These are phyloP conservation scores for Aspergillus calidoustus DNA, from an alignment of 2,329 filamentous ascomycete species.

Conservation along the genomic window DNA sequence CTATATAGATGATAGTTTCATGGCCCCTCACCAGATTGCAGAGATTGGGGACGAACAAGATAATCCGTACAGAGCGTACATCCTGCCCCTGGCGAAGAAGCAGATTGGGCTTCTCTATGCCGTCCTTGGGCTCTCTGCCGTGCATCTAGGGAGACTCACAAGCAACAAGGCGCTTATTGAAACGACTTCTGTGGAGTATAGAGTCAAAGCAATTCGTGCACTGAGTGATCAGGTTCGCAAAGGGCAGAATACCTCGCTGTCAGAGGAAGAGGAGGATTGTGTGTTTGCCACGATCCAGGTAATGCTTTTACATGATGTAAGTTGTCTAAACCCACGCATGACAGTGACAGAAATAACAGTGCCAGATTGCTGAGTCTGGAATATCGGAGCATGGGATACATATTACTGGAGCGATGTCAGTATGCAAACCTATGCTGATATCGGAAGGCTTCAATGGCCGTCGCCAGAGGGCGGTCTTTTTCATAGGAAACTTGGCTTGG, in stretches of 20 bases:
- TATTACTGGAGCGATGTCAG: conserved; percentile 39
- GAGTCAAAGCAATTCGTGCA: conserved; percentile 34
- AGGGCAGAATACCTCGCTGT: conserved; percentile 29
- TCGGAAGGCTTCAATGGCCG: conserved; percentile 27
- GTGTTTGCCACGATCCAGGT: conserved; percentile 37
- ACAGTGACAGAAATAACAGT: background rate
- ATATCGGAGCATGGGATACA: conserved; percentile 38
- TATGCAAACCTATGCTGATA: conserved; percentile 34
- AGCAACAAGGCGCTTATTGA: conserved; percentile 28
- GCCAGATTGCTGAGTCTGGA: conserved; percentile 37
- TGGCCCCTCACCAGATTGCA: conserved; percentile 37
- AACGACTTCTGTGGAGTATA: conserved; percentile 33
- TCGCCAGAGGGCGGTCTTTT: conserved; percentile 35
- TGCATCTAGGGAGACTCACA: conserved; percentile 32
- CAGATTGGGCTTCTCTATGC: conserved; percentile 35
- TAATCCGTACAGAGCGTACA: conserved; percentile 37
- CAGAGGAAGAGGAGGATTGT: conserved; percentile 33
- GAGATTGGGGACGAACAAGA: conserved; percentile 26
- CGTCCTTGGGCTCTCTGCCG: conserved; percentile 35
- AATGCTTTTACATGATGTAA: conserved; percentile 37
- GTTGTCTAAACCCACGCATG: conserved; percentile 1
- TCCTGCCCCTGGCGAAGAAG: conserved; percentile 34
- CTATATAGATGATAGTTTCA: conserved; percentile 30
- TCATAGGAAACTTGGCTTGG: conserved; percentile 37
- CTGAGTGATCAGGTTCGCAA: conserved; percentile 31